Evolutionary conservation across 352 stramenopile species (phyloP).

Genomic region (Globisporangium heterothallicum): DNA sequence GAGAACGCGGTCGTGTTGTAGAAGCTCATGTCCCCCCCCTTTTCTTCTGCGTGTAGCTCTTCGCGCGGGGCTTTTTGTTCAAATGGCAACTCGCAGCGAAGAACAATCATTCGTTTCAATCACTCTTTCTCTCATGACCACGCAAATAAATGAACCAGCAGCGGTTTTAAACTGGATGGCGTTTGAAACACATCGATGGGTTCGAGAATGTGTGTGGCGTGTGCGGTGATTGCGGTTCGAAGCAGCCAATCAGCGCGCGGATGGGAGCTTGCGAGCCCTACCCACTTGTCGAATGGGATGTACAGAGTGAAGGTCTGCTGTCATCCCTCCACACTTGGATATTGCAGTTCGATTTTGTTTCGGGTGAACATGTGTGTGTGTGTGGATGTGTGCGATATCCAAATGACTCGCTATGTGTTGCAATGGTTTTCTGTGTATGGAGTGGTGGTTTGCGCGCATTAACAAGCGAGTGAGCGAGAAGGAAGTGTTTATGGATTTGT

Average conservation of each 20-base stretch:
- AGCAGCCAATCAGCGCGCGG: neutral
- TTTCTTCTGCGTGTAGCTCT: conserved; percentile 5
- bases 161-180: neutral
- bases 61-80: conserved; percentile 11
- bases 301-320: conserved; percentile 8
- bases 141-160: neutral
- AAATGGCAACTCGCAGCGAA: conserved; percentile 10
- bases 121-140: conserved; percentile 11
- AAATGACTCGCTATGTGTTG: too few species aligned
- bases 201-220: neutral
- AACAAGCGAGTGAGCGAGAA: too few species aligned
- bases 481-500: too few species aligned
- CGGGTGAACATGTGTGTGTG: too few species aligned
- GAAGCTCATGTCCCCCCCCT: conserved; percentile 7
- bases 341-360: too few species aligned
- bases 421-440: too few species aligned
- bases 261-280: neutral
- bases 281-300: neutral
- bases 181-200: neutral
- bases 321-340: too few species aligned
- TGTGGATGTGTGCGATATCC: too few species aligned
- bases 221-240: neutral
- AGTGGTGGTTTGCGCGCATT: too few species aligned
- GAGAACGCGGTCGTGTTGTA: conserved; percentile 6
- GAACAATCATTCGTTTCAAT: conserved; percentile 17